phyloP scores from a whole-genome alignment of 148 eudicot species.

The Fagopyrum homotropicum region DNA sequence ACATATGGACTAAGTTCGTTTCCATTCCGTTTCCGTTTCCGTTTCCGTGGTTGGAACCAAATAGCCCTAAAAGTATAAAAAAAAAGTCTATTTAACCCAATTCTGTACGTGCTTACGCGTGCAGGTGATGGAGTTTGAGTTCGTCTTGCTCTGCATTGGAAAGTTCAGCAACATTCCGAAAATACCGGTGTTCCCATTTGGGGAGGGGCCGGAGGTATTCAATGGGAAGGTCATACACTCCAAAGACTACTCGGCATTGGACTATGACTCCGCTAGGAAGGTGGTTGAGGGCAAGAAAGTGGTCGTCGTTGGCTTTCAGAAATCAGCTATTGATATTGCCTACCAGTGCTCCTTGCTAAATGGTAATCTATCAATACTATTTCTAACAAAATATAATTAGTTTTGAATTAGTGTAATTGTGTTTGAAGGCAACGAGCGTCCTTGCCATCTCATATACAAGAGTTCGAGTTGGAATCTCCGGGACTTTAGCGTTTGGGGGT shows the following conservation, averaged over 20 bases:
- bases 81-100: too few species aligned
- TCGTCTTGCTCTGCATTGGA: slow-evolving; percentile 27
- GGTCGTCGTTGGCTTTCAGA: slow-evolving; percentile 28
- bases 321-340: slow-evolving; percentile 31
- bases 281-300: slow-evolving; percentile 14
- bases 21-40: too few species aligned
- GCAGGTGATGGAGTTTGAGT: slow-evolving; percentile 14
- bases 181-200: slow-evolving; percentile 17
- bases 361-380: slow-evolving; percentile 12
- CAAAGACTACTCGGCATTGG: slow-evolving; percentile 26
- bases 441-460: slow-evolving; percentile 49
- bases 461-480: slow-evolving; percentile 56
- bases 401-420: background rate
- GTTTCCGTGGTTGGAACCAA: background rate
- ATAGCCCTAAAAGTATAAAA: background rate
- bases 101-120: background rate
- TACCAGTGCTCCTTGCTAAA: background rate
- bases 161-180: slow-evolving; percentile 24
- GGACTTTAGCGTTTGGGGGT: slow-evolving; percentile 41
- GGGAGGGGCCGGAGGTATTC: slow-evolving; percentile 22
- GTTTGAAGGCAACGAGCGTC: slow-evolving; percentile 37
- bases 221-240: slow-evolving; percentile 27
- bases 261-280: slow-evolving; percentile 7
- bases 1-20: too few species aligned
- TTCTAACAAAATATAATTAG: too few species aligned